Conservation (phyloP, 148 eudicot species). For the Mesembryanthemum crystallinum region DNA sequence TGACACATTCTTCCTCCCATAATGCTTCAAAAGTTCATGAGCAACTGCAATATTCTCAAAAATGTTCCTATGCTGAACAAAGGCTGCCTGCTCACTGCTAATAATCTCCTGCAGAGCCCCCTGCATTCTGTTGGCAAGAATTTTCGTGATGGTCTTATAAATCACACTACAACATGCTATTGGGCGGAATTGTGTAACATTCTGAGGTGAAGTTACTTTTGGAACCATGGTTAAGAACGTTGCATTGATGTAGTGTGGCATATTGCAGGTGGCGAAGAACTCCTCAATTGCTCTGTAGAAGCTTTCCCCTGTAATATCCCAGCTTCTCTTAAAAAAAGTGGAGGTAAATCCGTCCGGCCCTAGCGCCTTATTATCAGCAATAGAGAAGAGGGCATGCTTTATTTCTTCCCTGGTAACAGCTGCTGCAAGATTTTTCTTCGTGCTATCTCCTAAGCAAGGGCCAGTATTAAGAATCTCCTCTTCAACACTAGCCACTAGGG, state of each 20-base stretch:
- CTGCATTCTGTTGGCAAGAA: not conserved
- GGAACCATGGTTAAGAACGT: not conserved
- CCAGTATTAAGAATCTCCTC: not conserved
- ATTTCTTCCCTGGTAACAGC: not conserved
- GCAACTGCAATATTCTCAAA: not conserved
- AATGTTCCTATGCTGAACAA: not conserved
- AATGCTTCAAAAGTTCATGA: not conserved
- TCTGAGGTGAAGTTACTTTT: not conserved
- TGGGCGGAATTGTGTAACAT: not conserved
- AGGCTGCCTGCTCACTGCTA: not conserved
- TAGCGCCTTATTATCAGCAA: not conserved
- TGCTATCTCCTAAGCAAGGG: not conserved
- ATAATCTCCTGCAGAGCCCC: not conserved
- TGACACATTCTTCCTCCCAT: no score
- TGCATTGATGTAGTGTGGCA: not conserved
- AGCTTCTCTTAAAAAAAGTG: not conserved
- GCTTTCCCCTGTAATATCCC: not conserved
- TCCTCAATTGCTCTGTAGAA: not conserved
- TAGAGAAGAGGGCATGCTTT: not conserved
- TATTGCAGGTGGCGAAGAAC: not conserved
- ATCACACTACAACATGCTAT: not conserved
- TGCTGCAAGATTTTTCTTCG: no score
- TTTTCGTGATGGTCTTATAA: not conserved
- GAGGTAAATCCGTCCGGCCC: not conserved
- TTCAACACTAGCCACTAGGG: not conserved